A percentile compares a stretch with the other conserved stretches of the same genome.
Evolutionary conservation across 768 basidiomycete genomes (phyloP).

Genomic region (Saitozyma sp.): DNA sequence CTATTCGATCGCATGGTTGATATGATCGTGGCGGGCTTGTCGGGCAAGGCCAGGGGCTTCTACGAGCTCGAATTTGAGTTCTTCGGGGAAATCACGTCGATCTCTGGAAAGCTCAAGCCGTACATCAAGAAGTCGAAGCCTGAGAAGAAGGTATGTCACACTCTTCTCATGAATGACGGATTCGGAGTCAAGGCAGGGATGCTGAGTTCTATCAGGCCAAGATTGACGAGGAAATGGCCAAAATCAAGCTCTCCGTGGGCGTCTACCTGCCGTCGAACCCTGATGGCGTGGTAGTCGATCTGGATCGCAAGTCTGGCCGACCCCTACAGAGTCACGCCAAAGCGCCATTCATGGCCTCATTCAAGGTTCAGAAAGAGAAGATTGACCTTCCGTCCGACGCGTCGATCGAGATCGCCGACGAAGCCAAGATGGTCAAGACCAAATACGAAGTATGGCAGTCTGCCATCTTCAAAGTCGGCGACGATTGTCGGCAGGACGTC

Average conservation of each 20-base stretch:
- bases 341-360: conserved; percentile 99
- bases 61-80: conserved; percentile 94
- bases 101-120: conserved; percentile 95
- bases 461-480: conserved; percentile 99
- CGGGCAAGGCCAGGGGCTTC: conserved; percentile 82
- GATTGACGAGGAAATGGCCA: conserved; percentile 99
- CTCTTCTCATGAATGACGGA: conserved; percentile 1
- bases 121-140: conserved; percentile 91
- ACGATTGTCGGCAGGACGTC: conserved; percentile 98
- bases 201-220: conserved; percentile 65
- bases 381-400: conserved; percentile 68
- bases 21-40: conserved; percentile 76
- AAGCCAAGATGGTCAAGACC: conserved; percentile 38
- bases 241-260: conserved; percentile 87
- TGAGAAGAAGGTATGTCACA: conserved; percentile 80
- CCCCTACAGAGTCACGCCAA: conserved; percentile 98
- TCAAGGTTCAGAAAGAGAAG: conserved; percentile 90
- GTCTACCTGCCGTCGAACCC: conserved; percentile 98
- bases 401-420: conserved; percentile 66
- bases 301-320: conserved; percentile 93
- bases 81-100: conserved; percentile 94
- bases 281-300: conserved; percentile 92
- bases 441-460: conserved; percentile 90
- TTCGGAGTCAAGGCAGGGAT: background rate
- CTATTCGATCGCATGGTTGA: conserved; percentile 82